Base-by-base conservation (phyloP, 2,329 filamentous ascomycete genomes). In the Apiospora phragmitis region DNA sequence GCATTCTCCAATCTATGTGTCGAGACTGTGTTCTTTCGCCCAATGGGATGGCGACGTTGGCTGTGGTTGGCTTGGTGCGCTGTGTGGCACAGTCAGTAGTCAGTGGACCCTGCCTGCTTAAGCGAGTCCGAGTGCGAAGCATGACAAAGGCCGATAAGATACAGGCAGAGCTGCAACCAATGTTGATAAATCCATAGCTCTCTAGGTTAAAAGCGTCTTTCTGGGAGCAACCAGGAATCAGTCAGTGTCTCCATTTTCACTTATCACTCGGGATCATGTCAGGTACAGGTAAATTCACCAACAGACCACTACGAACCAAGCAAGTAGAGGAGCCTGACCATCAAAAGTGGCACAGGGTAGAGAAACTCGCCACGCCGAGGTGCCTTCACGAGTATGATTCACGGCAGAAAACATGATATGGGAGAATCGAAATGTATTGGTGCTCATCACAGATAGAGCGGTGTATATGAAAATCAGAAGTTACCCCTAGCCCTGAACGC, bases 391-490 rank as follows among this genome's bases (percentile, higher is more conserved):
- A 47, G n/a, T 8, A n/a, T n/a, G 1, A 3, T 7, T 3, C 47
- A 26, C 5, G 32, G 18, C 21, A 24, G 18, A 6, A 12, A 9
- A 62, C 21, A 12, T 21, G 8, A 5, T 38, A n/a, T 24, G 18
- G 26, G 29, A 59, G 55, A 62, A 62, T 62, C 55, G 55, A 62
- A 62, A 38, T 62, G 11, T 62, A 38, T 62, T 62, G 55, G 21
- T 62, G 55, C 55, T 21, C 55, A 62, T 62, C 55, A 38, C 55
- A n/a, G 55, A 62, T 62, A 49, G 47, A 49, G 47, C 47, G 29
- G 32, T 62, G 32, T 62, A 38, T 62, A 24, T n/a, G 18, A 55
- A 21, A 55, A 55, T 32, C 3, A n/a, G 38, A 62, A 62, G 21
- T 21, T 38, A 62, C 32, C 51, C 26, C 51, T 35, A 35, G 35